These are phyloP conservation scores for Fusarium ambrosium DNA, from an alignment of 2,329 filamentous ascomycete genomes.

Conservation along the genomic window DNA sequence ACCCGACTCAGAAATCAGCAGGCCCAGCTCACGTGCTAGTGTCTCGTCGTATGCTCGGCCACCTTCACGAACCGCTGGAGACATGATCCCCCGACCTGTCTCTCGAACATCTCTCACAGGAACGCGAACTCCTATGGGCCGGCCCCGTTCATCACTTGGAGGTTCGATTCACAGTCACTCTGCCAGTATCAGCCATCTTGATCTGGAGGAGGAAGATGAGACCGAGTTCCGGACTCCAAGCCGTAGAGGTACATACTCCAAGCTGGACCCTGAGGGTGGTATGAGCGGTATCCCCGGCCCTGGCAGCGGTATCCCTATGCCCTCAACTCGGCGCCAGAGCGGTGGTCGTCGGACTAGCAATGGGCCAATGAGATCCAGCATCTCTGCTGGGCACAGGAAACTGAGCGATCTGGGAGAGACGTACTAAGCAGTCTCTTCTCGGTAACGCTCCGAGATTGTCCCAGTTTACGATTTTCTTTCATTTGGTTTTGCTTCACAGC, in stretches of 20 bases:
- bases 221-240: slow-evolving; percentile 65
- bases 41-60: slow-evolving; percentile 68
- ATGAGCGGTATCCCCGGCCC: slow-evolving; percentile 58
- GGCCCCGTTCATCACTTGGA: slow-evolving; percentile 79
- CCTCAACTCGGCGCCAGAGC: slow-evolving; percentile 60
- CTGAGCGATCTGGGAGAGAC: slow-evolving; percentile 68
- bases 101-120: slow-evolving; percentile 74
- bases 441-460: slow-evolving; percentile 15
- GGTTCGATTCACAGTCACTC: slow-evolving; percentile 72
- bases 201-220: slow-evolving; percentile 61
- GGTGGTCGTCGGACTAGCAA: slow-evolving; percentile 59
- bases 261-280: slow-evolving; percentile 58
- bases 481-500: slow-evolving; percentile 41
- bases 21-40: slow-evolving; percentile 81
- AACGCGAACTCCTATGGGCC: slow-evolving; percentile 74
- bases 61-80: slow-evolving; percentile 61
- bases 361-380: slow-evolving; percentile 51
- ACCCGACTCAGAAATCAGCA: slow-evolving; percentile 61
- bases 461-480: slow-evolving; percentile 32
- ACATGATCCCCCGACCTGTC: slow-evolving; percentile 71
- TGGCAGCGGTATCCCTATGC: slow-evolving; percentile 62
- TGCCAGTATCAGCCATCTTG: slow-evolving; percentile 69
- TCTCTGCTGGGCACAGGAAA: slow-evolving; percentile 54
- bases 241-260: slow-evolving; percentile 67
- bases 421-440: slow-evolving; percentile 55